Evolutionary conservation across 768 basidiomycete genomes (phyloP).

Genomic region (Clavaria fumosa): DNA sequence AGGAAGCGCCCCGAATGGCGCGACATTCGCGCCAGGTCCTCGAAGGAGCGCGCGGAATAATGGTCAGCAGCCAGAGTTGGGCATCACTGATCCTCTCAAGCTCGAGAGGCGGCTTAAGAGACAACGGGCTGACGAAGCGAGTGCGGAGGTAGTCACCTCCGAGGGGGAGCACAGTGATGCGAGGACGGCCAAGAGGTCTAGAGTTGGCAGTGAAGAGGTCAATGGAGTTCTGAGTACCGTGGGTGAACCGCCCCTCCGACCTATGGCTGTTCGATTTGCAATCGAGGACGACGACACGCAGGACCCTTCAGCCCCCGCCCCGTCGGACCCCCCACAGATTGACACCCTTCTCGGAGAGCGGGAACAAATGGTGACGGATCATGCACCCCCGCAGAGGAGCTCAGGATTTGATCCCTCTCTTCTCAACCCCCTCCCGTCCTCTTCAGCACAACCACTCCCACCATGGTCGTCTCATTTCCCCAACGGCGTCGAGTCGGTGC

Average conservation of each 20-base stretch:
- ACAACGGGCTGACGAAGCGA: slow-evolving; percentile 42
- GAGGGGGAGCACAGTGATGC: slow-evolving; percentile 35
- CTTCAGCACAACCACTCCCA: slow-evolving; percentile 5
- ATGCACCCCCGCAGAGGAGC: slow-evolving; percentile 2
- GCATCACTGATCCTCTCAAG: slow-evolving; percentile 59
- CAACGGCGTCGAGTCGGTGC: slow-evolving; percentile 1
- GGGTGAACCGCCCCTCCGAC: slow-evolving; percentile 16
- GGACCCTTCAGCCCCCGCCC: background rate
- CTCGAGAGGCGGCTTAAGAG: slow-evolving; percentile 66
- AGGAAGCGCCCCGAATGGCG: slow-evolving; percentile 16
- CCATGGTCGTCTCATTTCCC: slow-evolving; percentile 6
- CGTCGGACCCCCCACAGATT: background rate
- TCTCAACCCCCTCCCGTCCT: slow-evolving; percentile 10
- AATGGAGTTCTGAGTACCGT: slow-evolving; percentile 33
- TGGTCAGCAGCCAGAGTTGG: slow-evolving; percentile 54
- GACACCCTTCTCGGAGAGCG: background rate
- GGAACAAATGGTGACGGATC: slow-evolving; percentile 8
- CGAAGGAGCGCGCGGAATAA: slow-evolving; percentile 61
- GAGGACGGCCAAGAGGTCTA: slow-evolving; percentile 43
- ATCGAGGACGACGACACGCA: slow-evolving; percentile 12
- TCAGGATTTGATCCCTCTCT: slow-evolving; percentile 9
- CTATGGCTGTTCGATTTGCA: slow-evolving; percentile 36
- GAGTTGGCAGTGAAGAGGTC: slow-evolving; percentile 32
- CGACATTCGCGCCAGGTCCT: slow-evolving; percentile 34
- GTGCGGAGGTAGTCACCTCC: slow-evolving; percentile 33